A percentile compares a stretch with the other conserved stretches of the same genome.
These are phyloP conservation scores for Favolaschia claudopus DNA, from an alignment of 768 basidiomycete species.

Conservation along the genomic window DNA sequence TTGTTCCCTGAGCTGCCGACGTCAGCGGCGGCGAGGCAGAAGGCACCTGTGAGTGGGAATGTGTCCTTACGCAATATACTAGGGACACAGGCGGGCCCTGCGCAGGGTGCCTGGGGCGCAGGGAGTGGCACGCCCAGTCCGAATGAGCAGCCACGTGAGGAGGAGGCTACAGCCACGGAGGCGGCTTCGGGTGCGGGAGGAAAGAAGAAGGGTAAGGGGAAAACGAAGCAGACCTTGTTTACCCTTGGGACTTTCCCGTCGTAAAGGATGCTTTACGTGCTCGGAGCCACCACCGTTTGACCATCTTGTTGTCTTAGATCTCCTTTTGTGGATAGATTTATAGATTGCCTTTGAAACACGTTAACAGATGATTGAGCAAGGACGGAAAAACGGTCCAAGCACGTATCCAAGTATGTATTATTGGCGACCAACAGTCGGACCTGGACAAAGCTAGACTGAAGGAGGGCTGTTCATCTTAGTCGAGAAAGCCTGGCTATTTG, in stretches of 20 bases:
- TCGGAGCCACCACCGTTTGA: too few relatives aligned
- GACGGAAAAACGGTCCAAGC: too few relatives aligned
- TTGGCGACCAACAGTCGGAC: too few relatives aligned
- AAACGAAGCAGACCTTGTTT: conserved; percentile 87
- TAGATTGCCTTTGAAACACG: too few relatives aligned
- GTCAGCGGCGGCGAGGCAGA: conserved; percentile 45
- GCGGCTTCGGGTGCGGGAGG: conserved; percentile 50
- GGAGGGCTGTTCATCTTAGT: too few relatives aligned
- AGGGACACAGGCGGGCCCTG: conserved; percentile 52
- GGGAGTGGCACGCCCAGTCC: conserved; percentile 19
- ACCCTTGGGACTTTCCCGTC: conserved; percentile 61
- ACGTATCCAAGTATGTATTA: too few relatives aligned
- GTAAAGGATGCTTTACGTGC: too few relatives aligned
- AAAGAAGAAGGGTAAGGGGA: conserved; percentile 82
- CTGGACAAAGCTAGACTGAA: too few relatives aligned
- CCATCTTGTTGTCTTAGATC: too few relatives aligned
- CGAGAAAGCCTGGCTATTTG: too few relatives aligned
- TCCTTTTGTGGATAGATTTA: too few relatives aligned
- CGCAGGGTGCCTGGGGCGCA: conserved; percentile 52
- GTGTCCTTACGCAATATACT: conserved; percentile 72
- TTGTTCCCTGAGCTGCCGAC: conserved; percentile 78
- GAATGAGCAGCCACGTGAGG: conserved; percentile 41
- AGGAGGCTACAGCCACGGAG: conserved; percentile 60
- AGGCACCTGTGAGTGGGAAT: conserved; percentile 65
- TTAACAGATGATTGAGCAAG: too few relatives aligned